Base-by-base conservation (phyloP, 306 rosid genomes). In the Cucumis hystrix region DNA sequence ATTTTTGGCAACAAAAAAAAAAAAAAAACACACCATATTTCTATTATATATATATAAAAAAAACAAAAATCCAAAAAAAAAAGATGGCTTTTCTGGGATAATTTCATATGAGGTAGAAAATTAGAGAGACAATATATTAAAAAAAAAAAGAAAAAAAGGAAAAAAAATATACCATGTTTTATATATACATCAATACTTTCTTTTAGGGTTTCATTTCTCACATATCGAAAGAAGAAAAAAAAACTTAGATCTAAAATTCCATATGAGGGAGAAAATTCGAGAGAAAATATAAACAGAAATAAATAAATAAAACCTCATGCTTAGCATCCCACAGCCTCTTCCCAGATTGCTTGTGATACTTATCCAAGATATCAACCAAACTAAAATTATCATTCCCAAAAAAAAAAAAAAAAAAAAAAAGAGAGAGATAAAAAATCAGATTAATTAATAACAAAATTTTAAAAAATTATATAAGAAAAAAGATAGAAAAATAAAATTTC, bases 261-360 rank as follows among this genome's bases (percentile, higher is more conserved):
- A 17, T 54, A 54, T 0, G 21, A 54, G 28, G 58, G 74, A 72
- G 66, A 77, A 71, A 91, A 28, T 15, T 39, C 54, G 14, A 23
- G n/a, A 37, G 54, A 75, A 39, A 59, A 16, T 33, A 33, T 33
- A 63, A 21, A 10, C 8, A 72, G 71, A 66, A 66, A 77, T 70
- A 90, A 47, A 28, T 28, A 47, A 47, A 47, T 47, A 14, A 54
- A 18, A 55, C 98, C 96, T 95, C 96, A 86, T 92, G 98, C 79
- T 95, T 95, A 35, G 92, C 92, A 65, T 89, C 96, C 98, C 98
- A 95, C 14, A 95, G 82, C 67, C 60, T 95, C 64, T 84, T 74
- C 76, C 89, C 90, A 60, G 96, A 85, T 10, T 83, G 80, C 85
- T 76, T 87, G 35, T 95, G 97, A 84, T 92, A 95, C 68, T 84